phyloP scores from a whole-genome alignment of 306 rosid genomes.

The Dryas drummondii region DNA sequence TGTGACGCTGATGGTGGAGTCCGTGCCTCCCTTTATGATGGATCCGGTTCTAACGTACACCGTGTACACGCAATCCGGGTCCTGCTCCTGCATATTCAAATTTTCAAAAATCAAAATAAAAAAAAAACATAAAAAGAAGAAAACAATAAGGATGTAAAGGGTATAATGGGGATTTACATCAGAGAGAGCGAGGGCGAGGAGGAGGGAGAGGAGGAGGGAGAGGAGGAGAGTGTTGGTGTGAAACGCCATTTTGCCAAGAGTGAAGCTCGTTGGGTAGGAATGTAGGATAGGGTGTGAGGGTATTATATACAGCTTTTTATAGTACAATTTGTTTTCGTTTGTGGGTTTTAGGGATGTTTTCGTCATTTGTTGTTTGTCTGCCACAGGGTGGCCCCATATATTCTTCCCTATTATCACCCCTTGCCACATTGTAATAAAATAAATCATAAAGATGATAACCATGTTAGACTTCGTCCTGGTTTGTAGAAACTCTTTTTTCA shows the following conservation, averaged over 20 bases:
- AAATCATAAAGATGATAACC: too few species aligned
- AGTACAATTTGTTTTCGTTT: neutral
- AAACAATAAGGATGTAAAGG: neutral
- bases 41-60: conserved; percentile 69
- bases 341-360: too few species aligned
- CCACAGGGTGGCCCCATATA: too few species aligned
- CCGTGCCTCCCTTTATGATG: conserved; percentile 70
- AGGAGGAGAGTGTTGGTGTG: conserved; percentile 7
- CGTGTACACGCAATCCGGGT: conserved; percentile 65
- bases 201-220: conserved; percentile 30
- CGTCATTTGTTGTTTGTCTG: too few species aligned
- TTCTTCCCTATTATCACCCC: too few species aligned
- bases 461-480: too few species aligned
- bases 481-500: too few species aligned
- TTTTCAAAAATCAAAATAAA: neutral
- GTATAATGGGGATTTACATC: conserved; percentile 10
- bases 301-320: neutral
- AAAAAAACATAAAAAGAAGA: neutral
- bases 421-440: too few species aligned
- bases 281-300: too few species aligned
- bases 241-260: conserved; percentile 35
- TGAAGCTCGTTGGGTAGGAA: neutral
- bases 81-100: conserved; percentile 37
- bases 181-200: conserved; percentile 29
- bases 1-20: conserved; percentile 47